phyloP scores from a whole-genome alignment of 2,329 filamentous ascomycete species.

The Chalaropsis ovoidea region DNA sequence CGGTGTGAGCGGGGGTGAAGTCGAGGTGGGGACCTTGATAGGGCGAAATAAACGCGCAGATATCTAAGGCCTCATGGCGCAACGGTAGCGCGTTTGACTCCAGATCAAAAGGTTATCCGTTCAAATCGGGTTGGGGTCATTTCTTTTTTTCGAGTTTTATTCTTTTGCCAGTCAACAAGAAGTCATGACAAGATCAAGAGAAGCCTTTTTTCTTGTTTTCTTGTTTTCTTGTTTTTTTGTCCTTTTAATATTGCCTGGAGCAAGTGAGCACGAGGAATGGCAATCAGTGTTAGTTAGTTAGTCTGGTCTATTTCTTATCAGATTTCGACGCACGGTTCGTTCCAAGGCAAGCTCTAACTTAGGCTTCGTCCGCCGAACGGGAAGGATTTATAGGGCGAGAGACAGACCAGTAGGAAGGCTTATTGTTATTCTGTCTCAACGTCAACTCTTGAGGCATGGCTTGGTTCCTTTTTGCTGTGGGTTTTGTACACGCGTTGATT shows the following conservation, averaged over 20 bases:
- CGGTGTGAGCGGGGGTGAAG: too few species aligned
- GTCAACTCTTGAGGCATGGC: neutral
- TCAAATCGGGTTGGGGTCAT: slow-evolving; percentile 25
- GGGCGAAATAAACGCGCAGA: neutral
- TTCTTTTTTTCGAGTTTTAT: neutral
- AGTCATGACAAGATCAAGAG: neutral
- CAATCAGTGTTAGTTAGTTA: too few species aligned
- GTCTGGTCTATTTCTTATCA: too few species aligned
- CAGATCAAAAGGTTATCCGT: slow-evolving; percentile 25
- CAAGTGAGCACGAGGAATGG: neutral
- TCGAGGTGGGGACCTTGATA: neutral
- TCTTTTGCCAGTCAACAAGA: neutral
- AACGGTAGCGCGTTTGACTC: slow-evolving; percentile 25
- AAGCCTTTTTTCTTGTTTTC: too few species aligned
- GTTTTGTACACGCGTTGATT: too few species aligned
- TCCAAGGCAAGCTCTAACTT: neutral
- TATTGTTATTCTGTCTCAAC: neutral
- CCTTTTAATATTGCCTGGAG: neutral
- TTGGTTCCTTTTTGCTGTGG: too few species aligned
- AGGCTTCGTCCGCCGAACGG: neutral
- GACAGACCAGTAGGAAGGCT: neutral
- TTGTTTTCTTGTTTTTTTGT: neutral
- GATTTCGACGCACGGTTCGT: neutral
- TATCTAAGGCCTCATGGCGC: slow-evolving; percentile 20
- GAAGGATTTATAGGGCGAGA: neutral